Conservation (phyloP, 106 monocot genomes). For the Apostasia shenzhenica region DNA sequence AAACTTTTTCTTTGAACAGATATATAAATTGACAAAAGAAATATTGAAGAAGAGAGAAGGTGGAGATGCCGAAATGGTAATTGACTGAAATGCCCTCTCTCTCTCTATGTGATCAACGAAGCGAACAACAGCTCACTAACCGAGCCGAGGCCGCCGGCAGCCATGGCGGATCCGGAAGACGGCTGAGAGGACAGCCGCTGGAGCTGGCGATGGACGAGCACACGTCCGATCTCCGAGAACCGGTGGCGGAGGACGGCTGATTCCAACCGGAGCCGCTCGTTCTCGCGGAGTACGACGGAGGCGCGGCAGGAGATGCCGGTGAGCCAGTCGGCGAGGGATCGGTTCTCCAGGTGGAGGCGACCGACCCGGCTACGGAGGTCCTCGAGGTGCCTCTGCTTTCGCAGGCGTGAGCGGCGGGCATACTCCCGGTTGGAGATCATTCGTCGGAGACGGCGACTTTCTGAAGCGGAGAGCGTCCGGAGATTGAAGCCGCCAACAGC, state of each 20-base stretch:
- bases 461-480: background rate
- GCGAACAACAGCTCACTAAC: background rate
- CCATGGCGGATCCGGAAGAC: background rate
- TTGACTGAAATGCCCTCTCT: too few species aligned
- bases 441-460: constrained; percentile 12
- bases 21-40: too few species aligned
- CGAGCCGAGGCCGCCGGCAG: background rate
- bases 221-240: constrained; percentile 10
- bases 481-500: too few species aligned
- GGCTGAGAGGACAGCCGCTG: constrained; percentile 7
- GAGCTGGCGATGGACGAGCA: constrained; percentile 4
- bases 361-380: constrained; percentile 14
- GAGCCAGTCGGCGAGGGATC: constrained; percentile 11
- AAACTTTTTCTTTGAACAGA: too few species aligned
- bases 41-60: too few species aligned
- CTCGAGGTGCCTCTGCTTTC: constrained; percentile 26
- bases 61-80: too few species aligned
- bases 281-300: constrained; percentile 1
- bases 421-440: constrained; percentile 28
- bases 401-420: constrained; percentile 27
- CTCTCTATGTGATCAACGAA: constrained; percentile 10
- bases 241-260: background rate
- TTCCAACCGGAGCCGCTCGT: constrained; percentile 14
- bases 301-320: background rate
- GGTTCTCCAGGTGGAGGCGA: constrained; percentile 10